Evolutionary conservation across 805 yeast genomes (phyloP), one percentile per base, ranked within the genome.

Genomic region (Babjeviella inositovora): DNA sequence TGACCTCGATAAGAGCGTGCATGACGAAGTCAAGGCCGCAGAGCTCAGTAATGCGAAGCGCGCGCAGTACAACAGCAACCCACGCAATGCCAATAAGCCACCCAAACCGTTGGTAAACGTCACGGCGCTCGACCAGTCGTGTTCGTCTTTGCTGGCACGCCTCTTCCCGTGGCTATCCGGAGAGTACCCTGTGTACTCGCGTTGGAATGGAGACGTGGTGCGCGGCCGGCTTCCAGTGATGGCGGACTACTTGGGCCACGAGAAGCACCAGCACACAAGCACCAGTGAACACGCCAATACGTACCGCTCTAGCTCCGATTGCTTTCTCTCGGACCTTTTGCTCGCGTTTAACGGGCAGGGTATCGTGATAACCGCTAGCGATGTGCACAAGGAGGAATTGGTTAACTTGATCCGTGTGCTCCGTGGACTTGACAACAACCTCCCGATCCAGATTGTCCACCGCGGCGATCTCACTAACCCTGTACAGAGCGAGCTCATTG

Each of bases 401-500:
- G 31, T 34, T 7, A 33, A 43, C n/a, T 32, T 52, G 9, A 21
- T 39, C 4, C 33, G 41, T 10, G 20, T 47, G 11, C 33, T 56
- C 8, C 33, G 62, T 16, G 41, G 42, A 9, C 21, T 38, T 7
- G 43, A 45, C 2, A 58, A 55, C 32, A 29, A 23, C 8, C 32
- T 52, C 14, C 66, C 66, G 5, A 49, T 58, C 17, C 56, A 58
- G 37, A 30, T 58, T 5, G 36, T 58, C n/a, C 47, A 41, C 23
- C 43, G 44, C 23, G 51, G 46, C 16, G 49, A 50, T 21, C 22
- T 50, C 7, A n/a, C n/a, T n/a, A n/a, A n/a, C n/a, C n/a, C n/a
- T n/a, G n/a, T n/a, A n/a, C n/a, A n/a, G n/a, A n/a, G n/a, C n/a
- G n/a, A n/a, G n/a, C n/a, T n/a, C n/a, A n/a, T n/a, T n/a, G n/a